Evolutionary conservation across 2,329 filamentous ascomycete species (phyloP), one percentile per base, ranked within the genome.

Genomic region (Onygenales sp.): DNA sequence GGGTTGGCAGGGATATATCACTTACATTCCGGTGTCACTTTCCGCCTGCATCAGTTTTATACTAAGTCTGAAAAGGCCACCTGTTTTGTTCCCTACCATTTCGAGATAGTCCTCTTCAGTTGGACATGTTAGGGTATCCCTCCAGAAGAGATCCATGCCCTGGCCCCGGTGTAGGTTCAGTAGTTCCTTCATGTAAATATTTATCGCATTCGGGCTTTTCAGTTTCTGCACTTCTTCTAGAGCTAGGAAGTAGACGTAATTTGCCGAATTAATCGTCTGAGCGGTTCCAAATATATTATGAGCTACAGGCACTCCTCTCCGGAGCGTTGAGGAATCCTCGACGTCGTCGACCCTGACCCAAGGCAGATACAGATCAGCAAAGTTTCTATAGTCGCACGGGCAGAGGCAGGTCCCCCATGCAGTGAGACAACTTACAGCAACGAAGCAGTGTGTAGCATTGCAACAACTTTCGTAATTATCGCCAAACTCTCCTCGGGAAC

Each of bases 241-340:
- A 7, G 69, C 67, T 11, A 68, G 57, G 44, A 75, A 69, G 50
- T 72, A 73, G 10, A 69, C 61, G 53, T 69, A 72, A 55, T 73
- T 76, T 7, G 72, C 73, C n/a, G 65, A 69, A 61, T 76, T 76
- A 57, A 76, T 73, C 3, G 73, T 73, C 54, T 73, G 73, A 2
- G 70, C 62, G 1, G 62, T 60, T 6, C 74, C 74, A 56, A 72
- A 76, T 41, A 76, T 66, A 43, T 59, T 66, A 57, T 76, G 73
- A 0, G 72, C 66, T 1, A 69, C 68, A 2, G 74, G 72, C 1
- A 67, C 55, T 5, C 74, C 73, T 9, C 74, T 64, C 7, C 74
- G 68, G 8, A 76, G 63, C 6, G 59, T 54, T 0, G 72, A 76
- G 36, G 60, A 59, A 58, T 76, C 74, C 58, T 77, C 65, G 17